phyloP scores from a whole-genome alignment of 2,329 filamentous ascomycete species.

The Herpomyces periplanetae region DNA sequence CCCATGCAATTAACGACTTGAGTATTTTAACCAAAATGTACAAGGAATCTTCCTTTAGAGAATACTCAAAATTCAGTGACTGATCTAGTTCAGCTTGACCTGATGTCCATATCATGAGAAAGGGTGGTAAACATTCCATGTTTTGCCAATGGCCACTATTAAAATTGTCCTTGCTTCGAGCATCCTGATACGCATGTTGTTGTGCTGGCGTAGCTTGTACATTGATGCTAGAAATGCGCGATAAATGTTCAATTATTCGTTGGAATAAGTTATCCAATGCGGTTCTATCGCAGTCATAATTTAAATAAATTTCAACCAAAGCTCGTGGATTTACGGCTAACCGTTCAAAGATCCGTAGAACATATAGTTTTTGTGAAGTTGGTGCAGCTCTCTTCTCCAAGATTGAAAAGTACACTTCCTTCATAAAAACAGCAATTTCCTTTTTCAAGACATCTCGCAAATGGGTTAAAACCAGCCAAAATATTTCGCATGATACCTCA shows the following conservation, averaged over 20 bases:
- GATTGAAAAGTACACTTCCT: slow-evolving; percentile 79
- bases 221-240: slow-evolving; percentile 41
- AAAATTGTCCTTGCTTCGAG: slow-evolving; percentile 18
- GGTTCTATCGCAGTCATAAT: slow-evolving; percentile 85
- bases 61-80: slow-evolving; percentile 51
- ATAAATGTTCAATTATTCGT: slow-evolving; percentile 61
- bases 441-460: slow-evolving; percentile 88
- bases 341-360: slow-evolving; percentile 46
- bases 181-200: slow-evolving; percentile 56
- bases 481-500: slow-evolving; percentile 81
- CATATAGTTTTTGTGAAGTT: slow-evolving; percentile 59
- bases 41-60: slow-evolving; percentile 54
- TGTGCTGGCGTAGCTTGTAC: slow-evolving; percentile 32
- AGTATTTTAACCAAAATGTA: slow-evolving; percentile 62
- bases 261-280: slow-evolving; percentile 89
- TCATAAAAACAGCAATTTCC: slow-evolving; percentile 88
- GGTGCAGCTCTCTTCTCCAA: slow-evolving; percentile 58
- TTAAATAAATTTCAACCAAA: slow-evolving; percentile 74
- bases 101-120: slow-evolving; percentile 43
- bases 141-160: slow-evolving; percentile 41
- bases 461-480: slow-evolving; percentile 82
- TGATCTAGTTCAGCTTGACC: slow-evolving; percentile 16
- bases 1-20: slow-evolving; percentile 72
- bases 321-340: slow-evolving; percentile 53
- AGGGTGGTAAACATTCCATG: slow-evolving; percentile 45